A percentile compares a stretch with the other conserved stretches of the same genome.
These are phyloP conservation scores for Hypoxylon fuscum DNA, from an alignment of 495 filamentous ascomycete species.

Conservation along the genomic window DNA sequence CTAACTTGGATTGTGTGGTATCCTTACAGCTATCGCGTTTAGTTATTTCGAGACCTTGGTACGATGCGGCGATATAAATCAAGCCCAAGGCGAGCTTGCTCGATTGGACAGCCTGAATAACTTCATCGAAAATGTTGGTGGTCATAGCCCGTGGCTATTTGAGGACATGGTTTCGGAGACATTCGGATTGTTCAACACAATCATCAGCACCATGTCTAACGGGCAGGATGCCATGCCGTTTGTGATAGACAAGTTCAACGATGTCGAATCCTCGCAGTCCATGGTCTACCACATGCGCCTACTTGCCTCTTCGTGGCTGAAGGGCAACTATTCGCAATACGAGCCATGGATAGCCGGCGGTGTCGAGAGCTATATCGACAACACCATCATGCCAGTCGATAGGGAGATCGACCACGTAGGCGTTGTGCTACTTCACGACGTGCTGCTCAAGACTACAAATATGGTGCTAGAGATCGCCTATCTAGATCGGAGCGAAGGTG, in stretches of 20 bases:
- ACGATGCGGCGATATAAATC: conserved; percentile 67
- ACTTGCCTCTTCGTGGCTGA: conserved; percentile 88
- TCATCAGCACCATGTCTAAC: conserved; percentile 63
- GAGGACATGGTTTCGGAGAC: conserved; percentile 87
- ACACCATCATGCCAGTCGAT: conserved; percentile 74
- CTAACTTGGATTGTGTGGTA: conserved; percentile 19
- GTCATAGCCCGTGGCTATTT: conserved; percentile 71
- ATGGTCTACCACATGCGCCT: conserved; percentile 77
- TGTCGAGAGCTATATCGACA: conserved; percentile 75
- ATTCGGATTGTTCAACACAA: conserved; percentile 67
- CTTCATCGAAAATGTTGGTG: conserved; percentile 72
- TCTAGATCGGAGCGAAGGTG: conserved; percentile 85
- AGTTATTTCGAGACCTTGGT: conserved; percentile 89
- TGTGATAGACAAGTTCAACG: conserved; percentile 80
- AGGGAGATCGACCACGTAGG: conserved; percentile 92
- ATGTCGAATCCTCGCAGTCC: conserved; percentile 67
- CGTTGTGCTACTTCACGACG: conserved; percentile 77
- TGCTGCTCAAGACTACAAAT: conserved; percentile 80
- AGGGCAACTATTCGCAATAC: conserved; percentile 72
- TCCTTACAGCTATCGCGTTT: conserved; percentile 80
- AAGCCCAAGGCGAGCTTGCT: conserved; percentile 71
- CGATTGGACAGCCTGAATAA: conserved; percentile 77
- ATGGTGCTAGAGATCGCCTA: conserved; percentile 89
- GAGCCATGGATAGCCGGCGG: conserved; percentile 70
- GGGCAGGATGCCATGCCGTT: conserved; percentile 65